Evolutionary conservation across 306 rosid species (phyloP).

Genomic region (Acacia confusa): DNA sequence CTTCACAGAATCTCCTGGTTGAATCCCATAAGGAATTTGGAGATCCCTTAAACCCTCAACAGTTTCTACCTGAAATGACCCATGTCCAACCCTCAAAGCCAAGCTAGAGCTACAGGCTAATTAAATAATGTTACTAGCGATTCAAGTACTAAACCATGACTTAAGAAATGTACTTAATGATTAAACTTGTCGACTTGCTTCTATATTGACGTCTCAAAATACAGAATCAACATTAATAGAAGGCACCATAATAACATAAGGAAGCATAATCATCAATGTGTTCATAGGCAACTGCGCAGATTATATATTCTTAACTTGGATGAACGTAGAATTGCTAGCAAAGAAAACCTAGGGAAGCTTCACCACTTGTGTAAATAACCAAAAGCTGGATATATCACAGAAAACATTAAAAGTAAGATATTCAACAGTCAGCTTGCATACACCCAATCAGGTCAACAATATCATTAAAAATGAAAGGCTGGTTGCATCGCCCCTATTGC

Average conservation of each 20-base stretch:
- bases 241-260: not conserved
- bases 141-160: conserved; percentile 18
- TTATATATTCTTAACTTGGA: not conserved
- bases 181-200: not conserved
- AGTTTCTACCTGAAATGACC: conserved; percentile 77
- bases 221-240: not conserved
- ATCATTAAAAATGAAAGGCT: not conserved
- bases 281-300: not conserved
- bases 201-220: not conserved
- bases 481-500: conserved; percentile 1
- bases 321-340: not conserved
- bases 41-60: conserved; percentile 81
- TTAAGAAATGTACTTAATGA: not conserved
- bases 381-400: not conserved
- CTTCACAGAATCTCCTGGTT: conserved; percentile 82
- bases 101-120: not conserved
- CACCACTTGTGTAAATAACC: not conserved
- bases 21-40: conserved; percentile 80
- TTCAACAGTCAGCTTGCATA: not conserved
- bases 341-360: conserved; percentile 2
- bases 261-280: conserved; percentile 6
- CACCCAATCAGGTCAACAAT: not conserved
- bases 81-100: conserved; percentile 25
- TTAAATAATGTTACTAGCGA: conserved; percentile 18
- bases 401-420: not conserved